phyloP scores from a whole-genome alignment of 2,329 filamentous ascomycete genomes.

The Trichoderma cornu-damae region DNA sequence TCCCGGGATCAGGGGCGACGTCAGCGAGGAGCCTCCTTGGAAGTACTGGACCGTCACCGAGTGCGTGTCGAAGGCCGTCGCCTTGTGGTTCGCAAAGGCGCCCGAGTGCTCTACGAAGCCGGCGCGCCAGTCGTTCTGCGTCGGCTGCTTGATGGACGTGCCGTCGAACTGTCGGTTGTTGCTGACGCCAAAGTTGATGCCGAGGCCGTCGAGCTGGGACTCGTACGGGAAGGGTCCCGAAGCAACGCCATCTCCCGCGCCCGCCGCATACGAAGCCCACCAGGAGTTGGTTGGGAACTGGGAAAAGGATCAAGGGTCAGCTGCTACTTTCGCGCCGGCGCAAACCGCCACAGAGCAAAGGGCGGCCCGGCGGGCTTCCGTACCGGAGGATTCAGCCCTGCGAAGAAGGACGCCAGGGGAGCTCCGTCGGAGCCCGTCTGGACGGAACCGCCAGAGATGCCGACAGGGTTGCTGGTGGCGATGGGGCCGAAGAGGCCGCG shows the following conservation, averaged over 20 bases:
- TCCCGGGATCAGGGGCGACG: slow-evolving; percentile 23
- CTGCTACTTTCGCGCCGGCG: no score
- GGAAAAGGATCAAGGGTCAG: not conserved
- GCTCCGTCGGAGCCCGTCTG: slow-evolving; percentile 17
- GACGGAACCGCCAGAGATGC: slow-evolving; percentile 22
- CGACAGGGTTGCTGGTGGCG: slow-evolving; percentile 21
- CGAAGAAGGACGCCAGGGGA: slow-evolving; percentile 24
- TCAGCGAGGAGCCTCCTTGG: slow-evolving; percentile 22
- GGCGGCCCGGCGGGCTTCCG: slow-evolving; percentile 3
- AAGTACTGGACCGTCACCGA: slow-evolving; percentile 25
- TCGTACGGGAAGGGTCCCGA: slow-evolving; percentile 26
- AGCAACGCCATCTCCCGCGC: slow-evolving; percentile 23
- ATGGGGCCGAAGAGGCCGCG: slow-evolving; percentile 23
- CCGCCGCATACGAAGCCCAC: slow-evolving; percentile 25
- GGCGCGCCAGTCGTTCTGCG: slow-evolving; percentile 24
- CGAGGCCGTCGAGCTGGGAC: slow-evolving; percentile 22
- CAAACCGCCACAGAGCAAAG: no score
- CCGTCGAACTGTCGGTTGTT: slow-evolving; percentile 23
- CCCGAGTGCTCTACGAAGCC: slow-evolving; percentile 25
- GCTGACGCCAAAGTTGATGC: slow-evolving; percentile 24
- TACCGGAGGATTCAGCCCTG: slow-evolving; percentile 25
- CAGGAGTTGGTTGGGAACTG: slow-evolving; percentile 26
- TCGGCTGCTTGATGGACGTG: slow-evolving; percentile 25
- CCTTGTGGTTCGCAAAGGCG: slow-evolving; percentile 25
- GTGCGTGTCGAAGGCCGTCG: slow-evolving; percentile 24